Conservation (phyloP, 1,139 yeast species). For the Yamadazyma pseudoaaseri region DNA sequence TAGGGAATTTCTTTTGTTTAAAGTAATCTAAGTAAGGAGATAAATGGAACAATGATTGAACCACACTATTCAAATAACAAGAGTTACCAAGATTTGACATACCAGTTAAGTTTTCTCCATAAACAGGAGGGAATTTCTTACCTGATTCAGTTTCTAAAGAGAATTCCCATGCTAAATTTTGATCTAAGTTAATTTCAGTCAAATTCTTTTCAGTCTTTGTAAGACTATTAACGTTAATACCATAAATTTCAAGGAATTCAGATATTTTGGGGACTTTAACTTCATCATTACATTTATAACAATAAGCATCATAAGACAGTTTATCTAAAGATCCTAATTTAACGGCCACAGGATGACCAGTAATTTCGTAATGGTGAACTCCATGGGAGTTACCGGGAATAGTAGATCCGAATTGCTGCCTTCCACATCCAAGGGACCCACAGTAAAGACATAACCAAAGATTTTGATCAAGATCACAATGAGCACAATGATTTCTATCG, state of each 20-base stretch:
- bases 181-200: conserved; percentile 88
- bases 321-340: conserved; percentile 78
- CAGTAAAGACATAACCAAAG: conserved; percentile 91
- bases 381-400: conserved; percentile 93
- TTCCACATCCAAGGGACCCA: conserved; percentile 87
- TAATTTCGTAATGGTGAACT: conserved; percentile 56
- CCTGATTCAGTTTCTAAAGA: conserved; percentile 75
- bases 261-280: conserved; percentile 67
- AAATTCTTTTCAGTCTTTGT: conserved; percentile 80
- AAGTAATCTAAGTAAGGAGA: conserved; percentile 40
- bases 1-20: conserved; percentile 23
- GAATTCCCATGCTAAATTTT: conserved; percentile 92
- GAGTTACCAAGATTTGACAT: conserved; percentile 88
- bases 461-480: conserved; percentile 65
- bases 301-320: conserved; percentile 69
- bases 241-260: conserved; percentile 53
- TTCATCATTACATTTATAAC: conserved; percentile 88
- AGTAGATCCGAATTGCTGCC: conserved; percentile 87
- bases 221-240: conserved; percentile 60
- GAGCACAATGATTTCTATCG: conserved; percentile 57
- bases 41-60: conserved; percentile 59
- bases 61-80: conserved; percentile 80
- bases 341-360: conserved; percentile 78
- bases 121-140: conserved; percentile 58
- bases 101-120: conserved; percentile 75